phyloP scores from a whole-genome alignment of 768 basidiomycete species.

The Suillus spraguei region DNA sequence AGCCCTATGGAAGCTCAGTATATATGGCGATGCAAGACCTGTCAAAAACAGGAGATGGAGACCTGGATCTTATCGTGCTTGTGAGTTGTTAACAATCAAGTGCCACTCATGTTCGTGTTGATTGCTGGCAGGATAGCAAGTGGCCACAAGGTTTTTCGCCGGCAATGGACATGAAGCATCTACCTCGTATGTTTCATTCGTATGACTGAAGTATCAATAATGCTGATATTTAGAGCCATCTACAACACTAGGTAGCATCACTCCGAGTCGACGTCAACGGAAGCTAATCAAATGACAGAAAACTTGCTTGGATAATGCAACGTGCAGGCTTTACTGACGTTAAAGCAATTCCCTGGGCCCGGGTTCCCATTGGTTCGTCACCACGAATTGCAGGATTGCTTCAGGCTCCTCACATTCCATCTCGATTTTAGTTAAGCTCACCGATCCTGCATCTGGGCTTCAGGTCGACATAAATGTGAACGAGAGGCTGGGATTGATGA shows the following conservation, averaged over 20 bases:
- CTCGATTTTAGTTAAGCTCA: conserved; percentile 49
- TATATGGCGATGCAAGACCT: conserved; percentile 36
- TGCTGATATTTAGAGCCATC: conserved; percentile 21
- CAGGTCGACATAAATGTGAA: conserved; percentile 65
- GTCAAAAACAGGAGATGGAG: conserved; percentile 26
- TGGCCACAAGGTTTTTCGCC: conserved; percentile 33
- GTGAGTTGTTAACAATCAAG: conserved; percentile 34
- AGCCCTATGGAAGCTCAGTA: conserved; percentile 51
- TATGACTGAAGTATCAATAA: background rate
- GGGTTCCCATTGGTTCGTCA: conserved; percentile 45
- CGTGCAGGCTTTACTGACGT: conserved; percentile 37
- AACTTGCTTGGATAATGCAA: conserved; percentile 32
- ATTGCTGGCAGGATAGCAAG: conserved; percentile 33
- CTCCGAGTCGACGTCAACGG: background rate
- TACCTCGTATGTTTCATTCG: conserved; percentile 31
- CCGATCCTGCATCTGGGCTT: conserved; percentile 43
- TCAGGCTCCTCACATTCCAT: conserved; percentile 4
- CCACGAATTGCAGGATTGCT: conserved; percentile 9
- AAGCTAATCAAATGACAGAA: conserved; percentile 23
- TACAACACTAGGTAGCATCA: conserved; percentile 33
- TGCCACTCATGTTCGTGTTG: background rate
- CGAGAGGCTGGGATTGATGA: conserved; percentile 55
- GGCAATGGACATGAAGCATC: conserved; percentile 20
- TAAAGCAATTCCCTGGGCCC: conserved; percentile 34
- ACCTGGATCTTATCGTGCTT: conserved; percentile 54